A percentile compares a stretch with the other conserved stretches of the same genome.
Evolutionary conservation across 78 protist species (phyloP).

Genomic region (Polysphondylium violaceum): DNA sequence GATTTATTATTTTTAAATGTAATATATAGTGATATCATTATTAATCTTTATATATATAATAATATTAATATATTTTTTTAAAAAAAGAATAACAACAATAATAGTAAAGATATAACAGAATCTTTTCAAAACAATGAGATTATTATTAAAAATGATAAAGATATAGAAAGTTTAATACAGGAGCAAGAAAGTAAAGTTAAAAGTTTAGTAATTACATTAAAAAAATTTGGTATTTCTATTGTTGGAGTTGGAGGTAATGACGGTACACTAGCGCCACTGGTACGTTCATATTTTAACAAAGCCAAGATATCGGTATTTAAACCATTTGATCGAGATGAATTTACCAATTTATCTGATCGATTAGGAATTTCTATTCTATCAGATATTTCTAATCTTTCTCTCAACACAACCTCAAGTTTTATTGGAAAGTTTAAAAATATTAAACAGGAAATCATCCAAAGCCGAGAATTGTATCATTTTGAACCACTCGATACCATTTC

Average conservation of each 20-base stretch:
- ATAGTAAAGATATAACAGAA: neutral
- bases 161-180: neutral
- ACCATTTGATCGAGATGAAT: neutral
- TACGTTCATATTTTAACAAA: constrained; percentile 20
- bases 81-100: neutral
- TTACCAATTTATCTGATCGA: neutral
- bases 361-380: constrained; percentile 1
- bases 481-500: neutral
- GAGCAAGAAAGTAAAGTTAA: constrained; percentile 29
- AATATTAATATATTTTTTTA: no score
- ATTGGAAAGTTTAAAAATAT: neutral
- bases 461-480: neutral
- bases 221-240: constrained; percentile 25
- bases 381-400: no score
- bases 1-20: neutral
- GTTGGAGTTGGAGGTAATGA: constrained; percentile 1
- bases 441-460: neutral
- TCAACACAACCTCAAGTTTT: neutral
- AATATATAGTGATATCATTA: no score
- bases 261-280: constrained; percentile 14
- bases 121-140: constrained; percentile 17
- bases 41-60: no score
- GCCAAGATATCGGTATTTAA: constrained; percentile 55
- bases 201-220: constrained; percentile 32
- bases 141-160: constrained; percentile 23